phyloP scores from a whole-genome alignment of 331 rosid genomes.

The Dryas integrifolia region DNA sequence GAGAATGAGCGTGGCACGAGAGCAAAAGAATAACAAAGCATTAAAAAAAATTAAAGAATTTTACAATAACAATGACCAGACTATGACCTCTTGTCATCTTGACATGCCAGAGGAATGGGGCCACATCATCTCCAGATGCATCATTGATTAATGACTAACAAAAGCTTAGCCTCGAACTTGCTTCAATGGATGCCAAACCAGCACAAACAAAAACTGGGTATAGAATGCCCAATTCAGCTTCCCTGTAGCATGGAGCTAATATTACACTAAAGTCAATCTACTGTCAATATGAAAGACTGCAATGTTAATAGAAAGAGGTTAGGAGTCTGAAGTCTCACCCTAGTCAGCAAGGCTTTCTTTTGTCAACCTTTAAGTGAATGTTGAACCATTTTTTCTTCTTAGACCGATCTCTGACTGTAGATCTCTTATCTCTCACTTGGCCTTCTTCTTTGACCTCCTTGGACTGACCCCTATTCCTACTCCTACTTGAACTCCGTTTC shows the following conservation, averaged over 20 bases:
- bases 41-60: constrained; percentile 31
- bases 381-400: constrained; percentile 95
- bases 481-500: constrained; percentile 72
- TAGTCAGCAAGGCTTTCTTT: constrained; percentile 86
- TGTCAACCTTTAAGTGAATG: constrained; percentile 80
- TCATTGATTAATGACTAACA: constrained; percentile 28
- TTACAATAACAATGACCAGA: constrained; percentile 59
- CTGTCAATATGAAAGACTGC: constrained; percentile 1
- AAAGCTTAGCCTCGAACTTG: constrained; percentile 34
- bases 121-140: constrained; percentile 10
- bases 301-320: constrained; percentile 25
- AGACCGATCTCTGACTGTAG: constrained; percentile 57
- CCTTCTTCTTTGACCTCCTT: constrained; percentile 74
- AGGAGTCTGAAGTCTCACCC: constrained; percentile 45
- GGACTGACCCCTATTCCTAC: constrained; percentile 57
- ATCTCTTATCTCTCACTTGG: constrained; percentile 61
- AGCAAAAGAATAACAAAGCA: constrained; percentile 24
- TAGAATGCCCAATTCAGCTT: constrained; percentile 22
- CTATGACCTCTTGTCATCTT: constrained; percentile 46
- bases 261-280: constrained; percentile 15
- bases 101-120: constrained; percentile 37
- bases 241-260: constrained; percentile 24
- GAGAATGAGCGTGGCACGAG: constrained; percentile 29
- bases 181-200: constrained; percentile 37
- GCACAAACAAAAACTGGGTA: constrained; percentile 22